Percentiles rank a stretch among this genome's conserved stretches.
phyloP scores from a whole-genome alignment of 179 eudicot genomes.

The Nepenthes alata region DNA sequence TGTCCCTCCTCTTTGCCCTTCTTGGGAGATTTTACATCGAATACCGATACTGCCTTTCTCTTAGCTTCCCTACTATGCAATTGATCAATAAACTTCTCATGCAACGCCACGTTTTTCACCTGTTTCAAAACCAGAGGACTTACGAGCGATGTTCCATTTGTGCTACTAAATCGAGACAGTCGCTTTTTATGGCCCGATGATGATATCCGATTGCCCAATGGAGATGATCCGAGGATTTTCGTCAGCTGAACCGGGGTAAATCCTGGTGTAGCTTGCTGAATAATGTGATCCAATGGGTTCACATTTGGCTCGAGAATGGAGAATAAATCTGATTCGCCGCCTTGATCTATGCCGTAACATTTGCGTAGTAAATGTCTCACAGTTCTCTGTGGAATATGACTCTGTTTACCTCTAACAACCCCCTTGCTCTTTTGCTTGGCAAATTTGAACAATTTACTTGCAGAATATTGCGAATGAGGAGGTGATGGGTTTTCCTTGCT shows the following conservation, averaged over 20 bases:
- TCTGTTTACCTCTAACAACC: slow-evolving; percentile 16
- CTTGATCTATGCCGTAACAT: slow-evolving; percentile 29
- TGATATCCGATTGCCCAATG: slow-evolving; percentile 20
- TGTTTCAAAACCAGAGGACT: slow-evolving; percentile 86
- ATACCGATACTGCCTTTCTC: slow-evolving; percentile 42
- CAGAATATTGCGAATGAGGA: slow-evolving; percentile 19
- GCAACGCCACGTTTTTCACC: slow-evolving; percentile 66
- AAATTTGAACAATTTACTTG: slow-evolving; percentile 31
- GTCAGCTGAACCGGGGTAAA: slow-evolving; percentile 28
- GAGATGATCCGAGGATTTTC: slow-evolving; percentile 18
- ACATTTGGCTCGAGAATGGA: slow-evolving; percentile 52
- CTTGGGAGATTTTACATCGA: slow-evolving; percentile 18
- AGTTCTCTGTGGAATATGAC: slow-evolving; percentile 43
- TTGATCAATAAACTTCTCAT: slow-evolving; percentile 80
- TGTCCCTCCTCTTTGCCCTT: slow-evolving; percentile 16
- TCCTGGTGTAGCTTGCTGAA: slow-evolving; percentile 11
- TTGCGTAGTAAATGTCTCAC: slow-evolving; percentile 58
- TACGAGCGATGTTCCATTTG: slow-evolving; percentile 24
- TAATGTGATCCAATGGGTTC: slow-evolving; percentile 17
- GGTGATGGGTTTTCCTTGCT: slow-evolving; percentile 24
- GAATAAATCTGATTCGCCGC: slow-evolving; percentile 51
- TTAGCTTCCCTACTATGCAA: slow-evolving; percentile 64
- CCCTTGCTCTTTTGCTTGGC: slow-evolving; percentile 27
- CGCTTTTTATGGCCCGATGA: slow-evolving; percentile 34
- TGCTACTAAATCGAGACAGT: slow-evolving; percentile 31